phyloP scores from a whole-genome alignment of 306 rosid genomes.

The Vicia villosa region DNA sequence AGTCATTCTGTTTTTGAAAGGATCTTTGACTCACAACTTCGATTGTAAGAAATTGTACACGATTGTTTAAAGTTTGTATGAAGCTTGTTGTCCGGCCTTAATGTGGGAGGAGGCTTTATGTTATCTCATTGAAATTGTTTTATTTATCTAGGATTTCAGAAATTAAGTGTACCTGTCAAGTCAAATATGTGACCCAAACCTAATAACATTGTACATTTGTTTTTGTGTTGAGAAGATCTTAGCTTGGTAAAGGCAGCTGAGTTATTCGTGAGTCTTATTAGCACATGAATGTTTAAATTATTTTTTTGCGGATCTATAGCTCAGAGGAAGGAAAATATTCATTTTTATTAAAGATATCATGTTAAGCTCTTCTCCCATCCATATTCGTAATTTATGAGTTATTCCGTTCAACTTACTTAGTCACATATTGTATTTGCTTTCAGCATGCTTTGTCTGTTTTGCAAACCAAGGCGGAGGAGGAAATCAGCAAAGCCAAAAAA shows the following conservation, averaged over 20 bases:
- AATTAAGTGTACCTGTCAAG: not conserved
- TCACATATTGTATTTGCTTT: conserved; percentile 37
- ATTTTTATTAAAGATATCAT: not conserved
- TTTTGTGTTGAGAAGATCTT: conserved; percentile 16
- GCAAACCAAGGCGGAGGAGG: conserved; percentile 81
- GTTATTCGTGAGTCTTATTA: conserved; percentile 1
- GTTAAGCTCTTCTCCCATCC: conserved; percentile 9
- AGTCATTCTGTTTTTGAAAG: conserved; percentile 2
- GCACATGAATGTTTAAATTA: not conserved
- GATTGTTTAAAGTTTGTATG: conserved; percentile 15
- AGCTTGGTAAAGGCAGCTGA: conserved; percentile 17
- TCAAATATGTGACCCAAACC: conserved; percentile 18
- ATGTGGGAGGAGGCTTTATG: not conserved
- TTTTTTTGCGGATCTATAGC: not conserved
- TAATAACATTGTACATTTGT: not conserved
- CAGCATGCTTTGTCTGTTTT: conserved; percentile 73
- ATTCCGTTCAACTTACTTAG: conserved; percentile 31
- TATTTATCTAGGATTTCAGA: conserved; percentile 2
- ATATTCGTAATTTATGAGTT: conserved; percentile 6
- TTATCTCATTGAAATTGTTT: not conserved
- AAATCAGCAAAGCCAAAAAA: conserved; percentile 70
- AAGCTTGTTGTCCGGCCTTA: conserved; percentile 19
- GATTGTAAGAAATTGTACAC: not conserved
- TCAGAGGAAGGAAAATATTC: not conserved
- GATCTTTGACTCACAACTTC: not conserved